Evolutionary conservation across 176 grass and related monocot species (phyloP), one percentile per base, ranked within the genome.

Genomic region (Cymbopogon citratus): DNA sequence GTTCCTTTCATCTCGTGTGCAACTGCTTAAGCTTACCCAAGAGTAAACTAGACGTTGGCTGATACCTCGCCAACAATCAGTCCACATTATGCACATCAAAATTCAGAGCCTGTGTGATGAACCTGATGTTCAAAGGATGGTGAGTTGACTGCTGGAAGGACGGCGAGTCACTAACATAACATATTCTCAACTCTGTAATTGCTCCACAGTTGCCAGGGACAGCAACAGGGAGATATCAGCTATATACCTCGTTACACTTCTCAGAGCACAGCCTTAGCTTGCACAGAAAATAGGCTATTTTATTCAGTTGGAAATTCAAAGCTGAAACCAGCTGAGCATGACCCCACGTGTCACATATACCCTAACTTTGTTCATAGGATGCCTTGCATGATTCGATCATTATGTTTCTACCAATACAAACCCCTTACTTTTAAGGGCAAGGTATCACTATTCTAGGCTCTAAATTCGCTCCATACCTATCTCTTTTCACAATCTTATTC

Each of bases 341-440:
- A 21, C 14, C 51, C 26, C 4, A 1, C 2, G 69, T 44, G 40
- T 57, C 46, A 81, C 51, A 56, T 33, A 31, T 69, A 39, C 12
- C 16, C 14, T 19, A 73, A 15, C 5, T 31, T 48, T 14, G 6
- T 65, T 3, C 27, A 77, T 64, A 78, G 44, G 12, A 56, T 38
- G 23, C 26, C 31, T 45, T 56, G 16, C 39, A 16, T 29, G 28
- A 21, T 48, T 72, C 19, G 6, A 48, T 44, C 40, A 15, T 63
- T 15, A 31, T 4, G 81, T 11, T 71, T 72, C 75, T 79, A 51
- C 7, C 16, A 59, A 72, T 56, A 85, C 76, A 54, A 41, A 52
- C 31, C 66, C 40, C 75, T 64, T 72, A 36, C 14, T 49, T 78
- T 64, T 40, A 85, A 72, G 40, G 83, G 66, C 46, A 57, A 27